phyloP scores from a whole-genome alignment of 306 rosid genomes.

The Pyrus bretschneideri region DNA sequence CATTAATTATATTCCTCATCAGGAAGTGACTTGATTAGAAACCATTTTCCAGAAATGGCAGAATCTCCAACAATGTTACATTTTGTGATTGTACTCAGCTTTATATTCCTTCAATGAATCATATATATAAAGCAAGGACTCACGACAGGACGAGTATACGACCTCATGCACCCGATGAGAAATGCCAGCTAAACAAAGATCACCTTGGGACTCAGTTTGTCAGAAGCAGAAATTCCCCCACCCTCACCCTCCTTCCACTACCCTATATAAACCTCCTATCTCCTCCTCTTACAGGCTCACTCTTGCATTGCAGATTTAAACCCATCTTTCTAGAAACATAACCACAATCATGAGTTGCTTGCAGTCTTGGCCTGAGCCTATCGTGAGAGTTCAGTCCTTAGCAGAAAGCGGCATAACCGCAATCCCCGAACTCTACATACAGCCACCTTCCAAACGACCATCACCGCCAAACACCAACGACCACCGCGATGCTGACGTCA shows the following conservation, averaged over 20 bases:
- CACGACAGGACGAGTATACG: too few species aligned
- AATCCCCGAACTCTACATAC: slow-evolving; percentile 59
- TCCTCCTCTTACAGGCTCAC: neutral
- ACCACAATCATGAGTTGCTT: slow-evolving; percentile 33
- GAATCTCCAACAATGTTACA: too few species aligned
- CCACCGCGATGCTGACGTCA: neutral
- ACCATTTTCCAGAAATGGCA: too few species aligned
- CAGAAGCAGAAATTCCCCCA: too few species aligned
- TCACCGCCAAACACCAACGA: neutral
- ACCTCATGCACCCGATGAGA: too few species aligned
- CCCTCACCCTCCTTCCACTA: neutral
- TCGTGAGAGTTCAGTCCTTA: slow-evolving; percentile 68
- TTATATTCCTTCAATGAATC: too few species aligned
- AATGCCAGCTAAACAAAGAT: too few species aligned
- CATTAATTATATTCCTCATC: too few species aligned
- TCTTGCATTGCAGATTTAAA: slow-evolving; percentile 15
- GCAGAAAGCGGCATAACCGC: slow-evolving; percentile 62
- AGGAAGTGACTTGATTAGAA: too few species aligned
- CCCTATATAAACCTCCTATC: slow-evolving; percentile 18
- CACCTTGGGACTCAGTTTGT: too few species aligned
- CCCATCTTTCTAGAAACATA: neutral
- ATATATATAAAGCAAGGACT: too few species aligned
- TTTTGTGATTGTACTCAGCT: too few species aligned
- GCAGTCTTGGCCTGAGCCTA: slow-evolving; percentile 82
- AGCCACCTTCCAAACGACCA: slow-evolving; percentile 54